A percentile compares a stretch with the other conserved stretches of the same genome.
Conservation (phyloP, 257 asterid species). For the Penstemon eatonii region DNA sequence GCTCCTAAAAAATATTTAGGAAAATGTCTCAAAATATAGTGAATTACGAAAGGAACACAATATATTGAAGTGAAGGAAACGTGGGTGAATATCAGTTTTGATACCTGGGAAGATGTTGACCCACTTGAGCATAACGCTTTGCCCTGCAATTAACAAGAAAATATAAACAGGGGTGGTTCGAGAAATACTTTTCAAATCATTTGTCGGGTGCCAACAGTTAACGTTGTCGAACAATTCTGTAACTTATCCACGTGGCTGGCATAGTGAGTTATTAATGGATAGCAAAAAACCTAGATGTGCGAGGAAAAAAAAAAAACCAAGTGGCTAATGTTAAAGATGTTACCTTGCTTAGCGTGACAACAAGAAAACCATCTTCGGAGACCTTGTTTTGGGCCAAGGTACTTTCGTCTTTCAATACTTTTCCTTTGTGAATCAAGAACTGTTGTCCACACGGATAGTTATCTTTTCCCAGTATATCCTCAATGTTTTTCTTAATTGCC, state of each 20-base stretch:
- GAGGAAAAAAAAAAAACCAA: neutral
- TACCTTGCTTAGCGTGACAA: slow-evolving; percentile 97
- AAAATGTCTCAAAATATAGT: slow-evolving; percentile 29
- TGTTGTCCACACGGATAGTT: slow-evolving; percentile 93
- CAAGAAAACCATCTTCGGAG: slow-evolving; percentile 90
- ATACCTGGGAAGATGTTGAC: slow-evolving; percentile 68
- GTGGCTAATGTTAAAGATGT: neutral
- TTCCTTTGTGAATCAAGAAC: slow-evolving; percentile 83
- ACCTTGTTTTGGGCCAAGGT: slow-evolving; percentile 77
- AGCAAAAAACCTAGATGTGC: slow-evolving; percentile 10
- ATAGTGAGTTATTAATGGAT: slow-evolving; percentile 10
- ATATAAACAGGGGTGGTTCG: slow-evolving; percentile 17
- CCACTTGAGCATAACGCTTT: slow-evolving; percentile 58
- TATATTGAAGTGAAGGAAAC: neutral
- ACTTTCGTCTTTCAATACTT: slow-evolving; percentile 84
- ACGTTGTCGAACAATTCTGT: neutral
- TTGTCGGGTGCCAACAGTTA: slow-evolving; percentile 5
- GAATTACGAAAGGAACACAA: slow-evolving; percentile 5
- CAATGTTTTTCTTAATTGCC: slow-evolving; percentile 88
- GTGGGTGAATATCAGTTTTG: slow-evolving; percentile 12
- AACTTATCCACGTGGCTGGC: neutral
- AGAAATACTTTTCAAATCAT: neutral
- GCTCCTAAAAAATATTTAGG: slow-evolving; percentile 40
- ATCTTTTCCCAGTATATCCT: slow-evolving; percentile 86
- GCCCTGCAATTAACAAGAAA: slow-evolving; percentile 45